Conservation (phyloP, 2,329 filamentous ascomycete species). For the Chrysoporthe austroafricana region DNA sequence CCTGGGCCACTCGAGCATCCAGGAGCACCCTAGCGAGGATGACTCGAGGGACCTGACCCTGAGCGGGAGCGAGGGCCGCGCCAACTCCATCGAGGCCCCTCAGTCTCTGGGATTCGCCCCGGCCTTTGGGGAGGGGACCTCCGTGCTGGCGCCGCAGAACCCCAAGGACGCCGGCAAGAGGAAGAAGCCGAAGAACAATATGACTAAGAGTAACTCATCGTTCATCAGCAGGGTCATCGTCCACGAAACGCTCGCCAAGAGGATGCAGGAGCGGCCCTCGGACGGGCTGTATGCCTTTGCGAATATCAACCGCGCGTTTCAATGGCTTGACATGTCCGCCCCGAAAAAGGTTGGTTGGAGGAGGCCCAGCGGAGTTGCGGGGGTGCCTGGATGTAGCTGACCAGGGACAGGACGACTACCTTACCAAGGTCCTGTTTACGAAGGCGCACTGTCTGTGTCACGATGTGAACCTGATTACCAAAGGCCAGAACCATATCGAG, state of each 20-base stretch:
- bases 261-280: conserved; percentile 74
- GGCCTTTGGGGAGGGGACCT: conserved; percentile 86
- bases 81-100: conserved; percentile 56
- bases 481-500: conserved; percentile 79
- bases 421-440: conserved; percentile 96
- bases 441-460: conserved; percentile 95
- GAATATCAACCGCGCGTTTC: conserved; percentile 92
- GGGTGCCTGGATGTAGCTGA: conserved; percentile 33
- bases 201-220: conserved; percentile 97
- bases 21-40: conserved; percentile 65
- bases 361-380: not conserved
- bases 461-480: conserved; percentile 85
- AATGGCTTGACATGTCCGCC: conserved; percentile 91
- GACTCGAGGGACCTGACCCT: conserved; percentile 63
- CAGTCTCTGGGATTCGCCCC: conserved; percentile 56
- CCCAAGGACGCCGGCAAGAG: conserved; percentile 78
- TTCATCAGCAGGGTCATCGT: conserved; percentile 97
- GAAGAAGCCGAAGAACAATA: conserved; percentile 96
- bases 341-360: conserved; percentile 57
- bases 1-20: conserved; percentile 55
- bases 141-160: conserved; percentile 65
- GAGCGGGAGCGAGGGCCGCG: conserved; percentile 56
- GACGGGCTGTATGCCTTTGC: conserved; percentile 90
- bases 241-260: conserved; percentile 79
- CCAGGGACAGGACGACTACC: conserved; percentile 71